Evolutionary conservation across 768 basidiomycete species (phyloP).

Genomic region (Hericium coralloides): DNA sequence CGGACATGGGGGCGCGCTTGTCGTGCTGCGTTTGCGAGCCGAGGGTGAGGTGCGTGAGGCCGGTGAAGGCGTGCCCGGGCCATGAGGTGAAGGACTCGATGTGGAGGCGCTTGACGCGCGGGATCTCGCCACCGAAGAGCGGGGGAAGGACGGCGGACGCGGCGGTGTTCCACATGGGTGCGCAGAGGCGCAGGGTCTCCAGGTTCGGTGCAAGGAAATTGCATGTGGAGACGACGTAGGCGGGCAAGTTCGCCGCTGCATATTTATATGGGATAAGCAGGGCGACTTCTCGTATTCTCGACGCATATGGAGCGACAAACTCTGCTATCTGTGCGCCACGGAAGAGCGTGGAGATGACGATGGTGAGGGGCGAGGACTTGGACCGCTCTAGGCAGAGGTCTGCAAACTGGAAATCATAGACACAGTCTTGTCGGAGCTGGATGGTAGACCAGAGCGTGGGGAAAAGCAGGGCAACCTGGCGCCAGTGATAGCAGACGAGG

Average conservation of each 20-base stretch:
- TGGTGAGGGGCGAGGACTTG: conserved; percentile 9
- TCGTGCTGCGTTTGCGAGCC: conserved; percentile 14
- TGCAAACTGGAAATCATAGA: conserved; percentile 14
- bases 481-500: conserved; percentile 14
- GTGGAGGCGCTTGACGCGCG: conserved; percentile 13
- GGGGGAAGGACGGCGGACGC: conserved; percentile 7
- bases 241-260: conserved; percentile 10
- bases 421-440: conserved; percentile 12
- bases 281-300: conserved; percentile 11
- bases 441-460: conserved; percentile 13
- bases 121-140: conserved; percentile 13
- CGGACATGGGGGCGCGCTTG: conserved; percentile 12
- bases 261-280: conserved; percentile 11
- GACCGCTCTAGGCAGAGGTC: conserved; percentile 13
- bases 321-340: conserved; percentile 13
- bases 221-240: conserved; percentile 11
- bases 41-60: conserved; percentile 14
- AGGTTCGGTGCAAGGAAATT: conserved; percentile 9
- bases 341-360: conserved; percentile 12
- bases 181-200: conserved; percentile 11
- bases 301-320: conserved; percentile 11
- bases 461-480: conserved; percentile 13
- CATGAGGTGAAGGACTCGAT: conserved; percentile 16
- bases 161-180: conserved; percentile 14
- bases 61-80: conserved; percentile 10